Evolutionary conservation across 2,329 filamentous ascomycete species (phyloP), one percentile per base, ranked within the genome.

Genomic region (Pestalotiopsis sp.): DNA sequence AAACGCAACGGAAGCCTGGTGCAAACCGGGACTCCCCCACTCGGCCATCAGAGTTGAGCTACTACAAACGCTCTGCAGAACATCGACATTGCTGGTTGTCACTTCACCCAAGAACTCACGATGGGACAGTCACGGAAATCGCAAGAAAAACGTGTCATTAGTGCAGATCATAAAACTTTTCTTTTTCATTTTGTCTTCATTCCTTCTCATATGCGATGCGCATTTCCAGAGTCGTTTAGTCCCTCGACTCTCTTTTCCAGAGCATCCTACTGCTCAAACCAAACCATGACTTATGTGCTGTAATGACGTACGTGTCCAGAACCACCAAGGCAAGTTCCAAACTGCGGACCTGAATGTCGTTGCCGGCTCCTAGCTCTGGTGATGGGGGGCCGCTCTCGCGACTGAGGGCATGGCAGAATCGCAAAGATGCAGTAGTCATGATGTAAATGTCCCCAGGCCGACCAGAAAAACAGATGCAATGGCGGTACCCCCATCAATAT

Each of bases 141-240:
- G n/a, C 4, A 13, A 23, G n/a, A 13, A 45, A 23, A 36, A 23
- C 27, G 12, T 14, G 13, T 41, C 45, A n/a, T 52, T 20, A 52
- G 6, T 52, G 45, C 17, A 52, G 45, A 52, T 52, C 45, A 52
- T 52, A n/a, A 36, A 52, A 52, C 45, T 52, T 52, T 52, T 52
- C 17, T 52, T 52, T 52, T 52, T 52, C 17, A 9, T 66, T 66
- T 66, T 59, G 52, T 66, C 64, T 66, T 66, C 64, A 66, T 66
- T 65, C 7, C 31, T 36, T 36, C 64, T 52, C 64, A 23, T 66
- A 66, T 66, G 64, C 64, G 58, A 49, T 27, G 31, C 39, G 36
- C 38, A 13, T 14, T 14, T 38, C 45, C 20, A 17, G 61, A 36
- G 31, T 1, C 31, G 31, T 9, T 36, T 52, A 17, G 17, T 52